Evolutionary conservation across 441 rosid species (phyloP).

Genomic region (Adansonia rubrostipa): DNA sequence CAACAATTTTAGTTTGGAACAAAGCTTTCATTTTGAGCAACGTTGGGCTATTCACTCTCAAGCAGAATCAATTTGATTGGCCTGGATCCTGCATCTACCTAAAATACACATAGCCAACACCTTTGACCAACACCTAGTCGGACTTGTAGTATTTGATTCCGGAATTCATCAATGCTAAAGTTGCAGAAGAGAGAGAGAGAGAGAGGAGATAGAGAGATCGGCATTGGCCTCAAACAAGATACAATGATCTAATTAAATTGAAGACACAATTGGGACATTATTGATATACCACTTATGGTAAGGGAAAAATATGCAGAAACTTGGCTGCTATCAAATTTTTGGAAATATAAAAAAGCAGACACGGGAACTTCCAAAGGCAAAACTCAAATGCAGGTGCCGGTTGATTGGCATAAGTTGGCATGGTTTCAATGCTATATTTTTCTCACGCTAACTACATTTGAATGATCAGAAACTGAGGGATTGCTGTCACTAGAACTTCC

Average conservation of each 20-base stretch:
- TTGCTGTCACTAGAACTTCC: too few relatives aligned
- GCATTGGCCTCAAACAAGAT: background rate
- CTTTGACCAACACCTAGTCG: background rate
- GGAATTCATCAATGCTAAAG: background rate
- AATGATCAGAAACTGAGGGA: background rate
- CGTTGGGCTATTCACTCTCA: background rate
- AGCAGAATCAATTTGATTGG: background rate
- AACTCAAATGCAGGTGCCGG: background rate
- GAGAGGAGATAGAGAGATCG: background rate
- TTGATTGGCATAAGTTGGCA: slow-evolving; percentile 11
- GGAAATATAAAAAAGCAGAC: background rate
- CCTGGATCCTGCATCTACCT: background rate
- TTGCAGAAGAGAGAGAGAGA: background rate
- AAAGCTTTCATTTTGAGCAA: background rate
- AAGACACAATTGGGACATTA: background rate
- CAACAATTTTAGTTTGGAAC: background rate
- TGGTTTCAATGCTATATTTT: background rate
- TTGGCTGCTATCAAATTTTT: too few relatives aligned
- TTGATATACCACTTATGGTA: background rate
- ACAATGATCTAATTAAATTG: background rate
- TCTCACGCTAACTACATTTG: background rate
- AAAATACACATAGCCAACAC: too few relatives aligned
- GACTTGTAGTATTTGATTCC: background rate
- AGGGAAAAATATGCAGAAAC: background rate
- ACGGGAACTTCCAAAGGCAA: background rate